phyloP scores from a whole-genome alignment of 2,329 filamentous ascomycete species.

The Scedosporium boydii region DNA sequence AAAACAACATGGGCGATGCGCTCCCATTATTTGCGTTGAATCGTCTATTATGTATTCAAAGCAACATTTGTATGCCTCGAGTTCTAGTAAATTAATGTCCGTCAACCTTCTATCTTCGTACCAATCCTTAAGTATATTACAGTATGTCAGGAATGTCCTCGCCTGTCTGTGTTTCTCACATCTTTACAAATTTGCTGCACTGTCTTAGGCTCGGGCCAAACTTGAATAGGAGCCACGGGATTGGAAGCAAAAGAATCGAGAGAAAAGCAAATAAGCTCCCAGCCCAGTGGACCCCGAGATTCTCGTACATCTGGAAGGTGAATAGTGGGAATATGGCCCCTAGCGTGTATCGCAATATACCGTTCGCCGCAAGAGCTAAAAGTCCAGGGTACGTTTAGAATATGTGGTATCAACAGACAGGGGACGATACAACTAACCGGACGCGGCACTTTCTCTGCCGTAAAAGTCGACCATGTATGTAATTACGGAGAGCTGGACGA shows the following conservation, averaged over 20 bases:
- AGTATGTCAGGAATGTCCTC: no score
- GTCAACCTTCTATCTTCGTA: no score
- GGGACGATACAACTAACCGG: background rate
- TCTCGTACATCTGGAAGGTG: conserved; percentile 20
- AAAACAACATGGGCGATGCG: no score
- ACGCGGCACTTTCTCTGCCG: conserved; percentile 10
- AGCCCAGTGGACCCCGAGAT: conserved; percentile 9
- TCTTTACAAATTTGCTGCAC: background rate
- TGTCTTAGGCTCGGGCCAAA: background rate
- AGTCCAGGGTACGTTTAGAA: no score
- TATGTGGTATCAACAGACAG: no score
- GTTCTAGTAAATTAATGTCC: no score
- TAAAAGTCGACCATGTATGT: conserved; percentile 14
- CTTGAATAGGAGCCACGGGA: conserved; percentile 12
- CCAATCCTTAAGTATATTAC: no score
- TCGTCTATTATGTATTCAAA: no score
- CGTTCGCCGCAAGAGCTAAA: conserved; percentile 28
- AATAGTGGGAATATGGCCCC: conserved; percentile 34
- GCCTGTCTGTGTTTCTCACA: no score
- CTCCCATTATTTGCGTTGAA: no score
- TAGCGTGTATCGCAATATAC: conserved; percentile 29
- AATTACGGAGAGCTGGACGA: conserved; percentile 6
- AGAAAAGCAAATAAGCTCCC: conserved; percentile 14
- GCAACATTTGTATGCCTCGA: no score
- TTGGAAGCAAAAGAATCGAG: conserved; percentile 10